Conservation (phyloP, 495 filamentous ascomycete species). For the Aspergillus biplanus region DNA sequence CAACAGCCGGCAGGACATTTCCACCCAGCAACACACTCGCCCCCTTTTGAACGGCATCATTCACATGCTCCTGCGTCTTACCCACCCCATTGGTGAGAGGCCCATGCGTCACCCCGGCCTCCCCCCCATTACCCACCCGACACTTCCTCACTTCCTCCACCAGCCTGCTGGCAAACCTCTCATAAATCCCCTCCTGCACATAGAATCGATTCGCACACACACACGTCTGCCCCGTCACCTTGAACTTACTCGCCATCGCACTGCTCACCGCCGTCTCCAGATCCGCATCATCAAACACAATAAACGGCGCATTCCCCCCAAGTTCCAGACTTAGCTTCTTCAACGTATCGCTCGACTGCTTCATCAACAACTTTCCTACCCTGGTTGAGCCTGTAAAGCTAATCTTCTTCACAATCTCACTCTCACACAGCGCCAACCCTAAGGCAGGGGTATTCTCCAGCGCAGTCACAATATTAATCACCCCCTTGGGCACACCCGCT, state of each 20-base stretch:
- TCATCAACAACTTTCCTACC: slow-evolving; percentile 55
- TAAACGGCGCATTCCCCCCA: slow-evolving; percentile 58
- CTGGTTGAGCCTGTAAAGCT: slow-evolving; percentile 56
- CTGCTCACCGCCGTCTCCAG: slow-evolving; percentile 49
- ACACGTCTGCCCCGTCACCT: slow-evolving; percentile 63
- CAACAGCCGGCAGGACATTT: slow-evolving; percentile 44
- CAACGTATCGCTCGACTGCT: slow-evolving; percentile 48
- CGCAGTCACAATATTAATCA: slow-evolving; percentile 53
- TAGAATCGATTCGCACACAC: slow-evolving; percentile 66
- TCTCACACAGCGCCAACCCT: slow-evolving; percentile 45
- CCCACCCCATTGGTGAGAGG: slow-evolving; percentile 75
- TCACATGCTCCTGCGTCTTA: slow-evolving; percentile 74
- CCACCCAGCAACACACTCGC: slow-evolving; percentile 26
- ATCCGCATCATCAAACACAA: slow-evolving; percentile 58
- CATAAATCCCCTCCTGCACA: slow-evolving; percentile 55
- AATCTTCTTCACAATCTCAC: slow-evolving; percentile 47
- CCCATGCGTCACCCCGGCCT: slow-evolving; percentile 64
- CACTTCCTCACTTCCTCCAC: slow-evolving; percentile 67
- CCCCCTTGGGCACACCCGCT: slow-evolving; percentile 54
- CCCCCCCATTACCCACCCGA: slow-evolving; percentile 68
- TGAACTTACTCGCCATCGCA: slow-evolving; percentile 51
- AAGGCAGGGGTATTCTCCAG: slow-evolving; percentile 47
- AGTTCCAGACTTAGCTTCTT: slow-evolving; percentile 59
- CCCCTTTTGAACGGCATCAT: slow-evolving; percentile 62
- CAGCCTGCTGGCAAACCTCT: slow-evolving; percentile 48